A percentile compares a stretch with the other conserved stretches of the same genome.
These are phyloP conservation scores for Vicia sativa DNA, from an alignment of 306 rosid genomes.

Conservation along the genomic window DNA sequence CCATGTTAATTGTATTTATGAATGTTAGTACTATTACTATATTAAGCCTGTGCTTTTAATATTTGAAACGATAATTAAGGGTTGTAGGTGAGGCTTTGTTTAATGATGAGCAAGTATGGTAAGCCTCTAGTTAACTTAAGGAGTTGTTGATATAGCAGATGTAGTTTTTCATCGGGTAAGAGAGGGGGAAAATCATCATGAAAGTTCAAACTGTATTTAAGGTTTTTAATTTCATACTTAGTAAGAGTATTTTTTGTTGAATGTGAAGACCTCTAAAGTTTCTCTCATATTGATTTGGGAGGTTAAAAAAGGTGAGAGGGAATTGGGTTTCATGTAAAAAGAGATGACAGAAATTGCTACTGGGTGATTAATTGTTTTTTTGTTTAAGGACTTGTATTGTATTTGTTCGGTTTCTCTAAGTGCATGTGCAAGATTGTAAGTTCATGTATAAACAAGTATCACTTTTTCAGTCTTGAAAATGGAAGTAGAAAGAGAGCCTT, in stretches of 20 bases:
- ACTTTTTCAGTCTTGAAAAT: constrained; percentile 1
- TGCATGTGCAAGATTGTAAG: constrained; percentile 21
- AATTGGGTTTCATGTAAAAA: constrained; percentile 6
- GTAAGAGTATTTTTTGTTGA: constrained; percentile 3
- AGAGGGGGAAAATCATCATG: neutral
- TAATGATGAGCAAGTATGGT: neutral
- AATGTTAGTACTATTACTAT: constrained; percentile 12
- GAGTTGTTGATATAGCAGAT: constrained; percentile 7
- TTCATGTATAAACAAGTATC: constrained; percentile 4
- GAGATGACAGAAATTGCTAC: neutral
- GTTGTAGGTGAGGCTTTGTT: constrained; percentile 22
- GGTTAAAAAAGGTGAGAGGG: constrained; percentile 3
- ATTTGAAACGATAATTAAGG: neutral
- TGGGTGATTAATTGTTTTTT: constrained; percentile 1
- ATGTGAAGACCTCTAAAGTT: constrained; percentile 3
- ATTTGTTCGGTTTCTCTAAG: constrained; percentile 12
- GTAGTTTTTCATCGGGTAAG: constrained; percentile 1
- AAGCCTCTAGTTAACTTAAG: neutral
- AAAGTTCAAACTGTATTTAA: neutral
- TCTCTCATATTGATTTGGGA: constrained; percentile 13
- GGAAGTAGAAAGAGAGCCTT: constrained; percentile 3
- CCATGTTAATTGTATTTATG: constrained; percentile 19
- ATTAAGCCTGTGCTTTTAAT: constrained; percentile 15
- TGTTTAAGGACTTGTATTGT: neutral
- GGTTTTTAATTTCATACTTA: neutral